Conservation (phyloP, 768 basidiomycete genomes). For the Tylopilus intermedius region DNA sequence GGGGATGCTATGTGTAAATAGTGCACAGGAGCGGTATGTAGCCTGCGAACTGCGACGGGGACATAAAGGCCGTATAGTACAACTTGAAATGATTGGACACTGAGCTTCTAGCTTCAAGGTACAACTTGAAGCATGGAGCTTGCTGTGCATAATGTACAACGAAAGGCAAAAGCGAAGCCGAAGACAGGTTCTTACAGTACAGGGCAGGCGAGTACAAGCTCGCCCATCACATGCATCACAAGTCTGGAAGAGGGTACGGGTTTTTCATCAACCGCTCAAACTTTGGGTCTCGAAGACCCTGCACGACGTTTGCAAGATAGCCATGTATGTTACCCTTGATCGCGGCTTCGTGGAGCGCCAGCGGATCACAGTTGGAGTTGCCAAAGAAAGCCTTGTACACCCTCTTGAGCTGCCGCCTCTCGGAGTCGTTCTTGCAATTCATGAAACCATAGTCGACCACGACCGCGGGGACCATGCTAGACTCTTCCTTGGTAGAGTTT, state of each 20-base stretch:
- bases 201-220: background rate
- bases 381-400: constrained; percentile 2
- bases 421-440: background rate
- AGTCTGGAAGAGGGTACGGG: background rate
- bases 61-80: too few relatives aligned
- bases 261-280: background rate
- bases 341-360: constrained; percentile 1
- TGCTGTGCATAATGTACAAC: background rate
- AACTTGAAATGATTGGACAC: too few relatives aligned
- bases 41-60: too few relatives aligned
- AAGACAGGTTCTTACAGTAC: background rate
- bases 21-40: too few relatives aligned
- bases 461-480: background rate
- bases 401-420: constrained; percentile 1
- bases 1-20: too few relatives aligned
- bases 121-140: too few relatives aligned
- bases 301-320: background rate
- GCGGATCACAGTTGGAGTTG: background rate
- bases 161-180: background rate
- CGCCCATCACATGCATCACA: background rate
- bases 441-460: constrained; percentile 3
- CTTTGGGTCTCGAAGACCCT: background rate
- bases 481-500: background rate
- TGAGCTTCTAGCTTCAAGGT: too few relatives aligned
- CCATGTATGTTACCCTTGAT: background rate